phyloP scores from a whole-genome alignment of 805 yeast genomes.

The Candida railenensis region DNA sequence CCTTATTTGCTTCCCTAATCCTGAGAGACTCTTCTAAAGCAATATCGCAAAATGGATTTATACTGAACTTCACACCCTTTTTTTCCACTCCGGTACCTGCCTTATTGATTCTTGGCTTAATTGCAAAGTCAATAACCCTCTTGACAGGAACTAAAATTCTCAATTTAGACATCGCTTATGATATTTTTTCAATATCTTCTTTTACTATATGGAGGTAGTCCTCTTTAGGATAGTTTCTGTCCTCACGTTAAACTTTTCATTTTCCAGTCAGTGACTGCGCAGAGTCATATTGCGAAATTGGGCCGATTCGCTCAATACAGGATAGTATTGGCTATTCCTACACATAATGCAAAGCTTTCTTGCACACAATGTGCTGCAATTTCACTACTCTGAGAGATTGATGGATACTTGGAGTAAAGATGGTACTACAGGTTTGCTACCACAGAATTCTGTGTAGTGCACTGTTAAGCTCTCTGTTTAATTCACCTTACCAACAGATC shows the following conservation, averaged over 20 bases:
- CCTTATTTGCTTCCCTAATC: constrained; percentile 65
- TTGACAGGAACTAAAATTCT: constrained; percentile 90
- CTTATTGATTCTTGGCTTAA: constrained; percentile 89
- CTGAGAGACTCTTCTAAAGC: constrained; percentile 94
- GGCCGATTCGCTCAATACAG: not conserved
- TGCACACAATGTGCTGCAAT: not conserved
- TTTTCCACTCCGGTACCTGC: constrained; percentile 82
- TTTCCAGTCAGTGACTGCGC: not conserved
- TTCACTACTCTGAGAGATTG: too few relatives aligned
- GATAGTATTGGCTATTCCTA: too few relatives aligned
- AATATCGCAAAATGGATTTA: constrained; percentile 97
- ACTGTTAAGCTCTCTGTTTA: not conserved
- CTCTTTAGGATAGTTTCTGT: not conserved
- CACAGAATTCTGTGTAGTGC: not conserved
- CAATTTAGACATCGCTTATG: constrained; percentile 39
- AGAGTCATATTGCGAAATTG: not conserved
- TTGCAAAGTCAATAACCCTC: constrained; percentile 90
- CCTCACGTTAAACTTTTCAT: not conserved
- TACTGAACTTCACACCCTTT: constrained; percentile 85
- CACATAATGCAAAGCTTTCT: too few relatives aligned
- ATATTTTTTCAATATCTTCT: not conserved
- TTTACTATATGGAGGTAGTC: not conserved
- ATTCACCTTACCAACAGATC: too few relatives aligned
- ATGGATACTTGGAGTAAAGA: too few relatives aligned
- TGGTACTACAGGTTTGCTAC: too few relatives aligned